phyloP scores from a whole-genome alignment of 768 basidiomycete species.

The Phaeotremella fagi region DNA sequence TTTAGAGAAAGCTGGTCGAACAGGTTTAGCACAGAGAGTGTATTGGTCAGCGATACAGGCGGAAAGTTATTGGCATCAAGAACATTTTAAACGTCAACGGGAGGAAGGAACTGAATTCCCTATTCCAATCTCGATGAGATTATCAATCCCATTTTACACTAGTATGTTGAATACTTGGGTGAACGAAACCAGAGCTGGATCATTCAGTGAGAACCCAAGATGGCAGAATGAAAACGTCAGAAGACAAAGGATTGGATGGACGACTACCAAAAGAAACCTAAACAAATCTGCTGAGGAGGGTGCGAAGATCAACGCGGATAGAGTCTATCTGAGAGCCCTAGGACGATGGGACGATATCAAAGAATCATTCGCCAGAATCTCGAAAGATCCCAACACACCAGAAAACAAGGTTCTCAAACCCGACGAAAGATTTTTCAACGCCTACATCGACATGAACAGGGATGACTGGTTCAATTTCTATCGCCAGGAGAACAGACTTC shows the following conservation, averaged over 20 bases:
- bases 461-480: background rate
- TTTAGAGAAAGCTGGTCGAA: slow-evolving; percentile 17
- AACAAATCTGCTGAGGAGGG: background rate
- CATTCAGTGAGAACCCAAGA: background rate
- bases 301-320: background rate
- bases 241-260: no score
- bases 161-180: slow-evolving; percentile 29
- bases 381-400: background rate
- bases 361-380: background rate
- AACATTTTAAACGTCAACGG: background rate
- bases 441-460: background rate
- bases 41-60: slow-evolving; percentile 23
- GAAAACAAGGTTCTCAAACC: no score
- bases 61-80: slow-evolving; percentile 10
- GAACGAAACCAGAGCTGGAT: slow-evolving; percentile 10
- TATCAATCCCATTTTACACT: slow-evolving; percentile 24
- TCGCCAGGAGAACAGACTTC: no score
- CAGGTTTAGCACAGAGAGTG: slow-evolving; percentile 26
- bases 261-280: background rate
- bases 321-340: background rate
- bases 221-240: no score
- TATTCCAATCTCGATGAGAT: slow-evolving; percentile 2
- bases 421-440: slow-evolving; percentile 5
- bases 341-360: background rate
- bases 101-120: background rate